These are phyloP conservation scores for Leishmania tropica DNA, from an alignment of 208 protist species.

Conservation along the genomic window DNA sequence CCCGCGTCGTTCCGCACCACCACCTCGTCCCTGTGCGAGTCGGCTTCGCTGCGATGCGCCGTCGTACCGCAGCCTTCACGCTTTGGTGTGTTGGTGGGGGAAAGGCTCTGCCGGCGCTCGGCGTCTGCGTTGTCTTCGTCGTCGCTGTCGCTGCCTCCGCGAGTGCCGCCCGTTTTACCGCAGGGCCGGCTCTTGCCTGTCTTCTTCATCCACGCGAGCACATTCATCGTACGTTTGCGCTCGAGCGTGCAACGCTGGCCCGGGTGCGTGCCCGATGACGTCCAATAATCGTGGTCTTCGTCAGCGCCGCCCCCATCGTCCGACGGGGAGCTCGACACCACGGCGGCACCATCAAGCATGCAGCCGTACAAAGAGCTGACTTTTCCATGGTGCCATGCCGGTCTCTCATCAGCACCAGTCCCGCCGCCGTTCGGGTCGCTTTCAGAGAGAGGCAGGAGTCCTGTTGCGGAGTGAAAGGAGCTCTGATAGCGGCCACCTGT, in stretches of 20 bases:
- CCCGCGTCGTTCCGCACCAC: not conserved
- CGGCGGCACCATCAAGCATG: not conserved
- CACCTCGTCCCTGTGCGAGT: not conserved
- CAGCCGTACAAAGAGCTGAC: not conserved
- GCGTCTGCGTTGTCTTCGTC: not conserved
- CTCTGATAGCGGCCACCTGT: not conserved
- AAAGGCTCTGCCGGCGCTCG: not conserved
- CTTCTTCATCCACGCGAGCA: not conserved
- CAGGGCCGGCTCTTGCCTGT: not conserved
- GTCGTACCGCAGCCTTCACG: too few species aligned
- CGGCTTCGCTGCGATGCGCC: not conserved
- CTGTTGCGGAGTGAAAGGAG: not conserved
- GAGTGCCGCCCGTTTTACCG: not conserved
- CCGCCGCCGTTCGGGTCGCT: not conserved
- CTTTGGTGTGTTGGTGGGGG: not conserved
- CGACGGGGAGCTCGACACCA: not conserved
- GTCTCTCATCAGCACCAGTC: not conserved
- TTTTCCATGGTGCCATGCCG: not conserved
- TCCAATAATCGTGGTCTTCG: too few species aligned
- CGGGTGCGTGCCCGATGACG: not conserved
- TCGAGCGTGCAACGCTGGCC: not conserved
- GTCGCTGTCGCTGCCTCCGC: not conserved
- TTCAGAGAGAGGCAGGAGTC: not conserved
- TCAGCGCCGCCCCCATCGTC: not conserved
- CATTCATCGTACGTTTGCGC: constrained; percentile 12